phyloP scores from a whole-genome alignment of 2,329 filamentous ascomycete species.

The Capronia americana region DNA sequence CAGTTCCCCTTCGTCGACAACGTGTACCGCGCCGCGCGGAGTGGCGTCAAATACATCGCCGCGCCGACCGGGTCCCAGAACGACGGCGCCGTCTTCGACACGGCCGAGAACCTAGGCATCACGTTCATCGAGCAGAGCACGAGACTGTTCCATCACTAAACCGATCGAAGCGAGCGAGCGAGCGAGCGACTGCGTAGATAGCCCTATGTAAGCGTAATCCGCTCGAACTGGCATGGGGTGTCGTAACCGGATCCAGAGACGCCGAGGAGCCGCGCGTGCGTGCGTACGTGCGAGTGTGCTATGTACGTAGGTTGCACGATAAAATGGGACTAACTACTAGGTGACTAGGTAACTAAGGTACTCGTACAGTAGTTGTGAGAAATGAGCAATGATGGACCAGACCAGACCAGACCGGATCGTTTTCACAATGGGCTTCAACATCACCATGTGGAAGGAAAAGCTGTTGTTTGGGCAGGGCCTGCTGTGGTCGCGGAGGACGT shows the following conservation, averaged over 20 bases:
- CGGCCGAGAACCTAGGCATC: slow-evolving; percentile 88
- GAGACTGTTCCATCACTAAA: slow-evolving; percentile 91
- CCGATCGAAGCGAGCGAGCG: no score
- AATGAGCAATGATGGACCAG: neutral
- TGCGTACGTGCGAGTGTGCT: no score
- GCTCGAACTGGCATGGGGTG: neutral
- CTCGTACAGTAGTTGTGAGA: neutral
- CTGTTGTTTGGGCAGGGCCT: neutral
- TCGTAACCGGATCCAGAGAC: no score
- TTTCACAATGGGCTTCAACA: neutral
- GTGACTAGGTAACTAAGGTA: neutral
- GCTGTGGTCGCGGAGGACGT: neutral
- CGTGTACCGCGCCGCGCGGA: slow-evolving; percentile 86
- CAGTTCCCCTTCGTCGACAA: slow-evolving; percentile 99
- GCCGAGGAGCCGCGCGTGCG: no score
- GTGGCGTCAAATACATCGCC: slow-evolving; percentile 93
- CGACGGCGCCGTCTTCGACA: slow-evolving; percentile 66
- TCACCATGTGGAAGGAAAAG: neutral
- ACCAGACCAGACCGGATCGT: no score
- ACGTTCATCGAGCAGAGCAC: slow-evolving; percentile 95
- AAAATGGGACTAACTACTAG: neutral
- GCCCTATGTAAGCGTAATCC: no score
- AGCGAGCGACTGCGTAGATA: no score
- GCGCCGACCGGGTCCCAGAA: slow-evolving; percentile 78
- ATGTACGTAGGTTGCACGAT: neutral